Evolutionary conservation across 2,329 filamentous ascomycete species (phyloP), one percentile per base, ranked within the genome.

Genomic region (Periglandula ipomoeae): DNA sequence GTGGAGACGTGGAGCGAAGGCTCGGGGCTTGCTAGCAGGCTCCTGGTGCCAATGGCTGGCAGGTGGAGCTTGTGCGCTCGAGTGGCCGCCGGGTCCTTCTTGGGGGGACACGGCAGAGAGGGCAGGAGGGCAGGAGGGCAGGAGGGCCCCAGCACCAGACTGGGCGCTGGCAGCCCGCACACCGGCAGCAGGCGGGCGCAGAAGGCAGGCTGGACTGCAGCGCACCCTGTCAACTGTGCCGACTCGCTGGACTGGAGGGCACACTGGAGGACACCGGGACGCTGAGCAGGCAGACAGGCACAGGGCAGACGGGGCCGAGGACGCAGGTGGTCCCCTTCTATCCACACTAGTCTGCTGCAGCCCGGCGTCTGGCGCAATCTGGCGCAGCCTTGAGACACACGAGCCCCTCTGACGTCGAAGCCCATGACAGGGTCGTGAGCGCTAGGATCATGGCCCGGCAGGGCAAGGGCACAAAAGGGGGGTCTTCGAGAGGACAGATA

Each of bases 351-450:
- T 13, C 34, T 37, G 26, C 26, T 27, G 26, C 26, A 27, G 6
- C 11, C 26, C 11, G 26, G 26, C 26, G 17, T 38, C 35, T 38
- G 17, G 35, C 35, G 17, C 32, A 35, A 35, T 51, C 54, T 61
- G 59, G 58, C 56, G 64, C 61, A 61, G 58, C 58, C 60, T 58
- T 61, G 61, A 64, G 61, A 65, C 65, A 66, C 63, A 60, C 59
- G 55, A 65, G 59, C 60, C 56, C 55, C 59, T 63, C 59, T 65
- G 61, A 65, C 61, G 61, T 63, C 61, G 62, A 55, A 58, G 56
- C 55, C 49, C 44, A 8, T 19, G 46, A 23, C 41, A 30, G 19
- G n/a, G 23, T 35, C 15, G 24, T 32, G 45, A 50, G 46, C 47
- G 47, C 53, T 50, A 44, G 32, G 44, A 27, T 17, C 44, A 19